phyloP scores from a whole-genome alignment of 192 early-diverging fungal species.

The Diversispora eburnea region DNA sequence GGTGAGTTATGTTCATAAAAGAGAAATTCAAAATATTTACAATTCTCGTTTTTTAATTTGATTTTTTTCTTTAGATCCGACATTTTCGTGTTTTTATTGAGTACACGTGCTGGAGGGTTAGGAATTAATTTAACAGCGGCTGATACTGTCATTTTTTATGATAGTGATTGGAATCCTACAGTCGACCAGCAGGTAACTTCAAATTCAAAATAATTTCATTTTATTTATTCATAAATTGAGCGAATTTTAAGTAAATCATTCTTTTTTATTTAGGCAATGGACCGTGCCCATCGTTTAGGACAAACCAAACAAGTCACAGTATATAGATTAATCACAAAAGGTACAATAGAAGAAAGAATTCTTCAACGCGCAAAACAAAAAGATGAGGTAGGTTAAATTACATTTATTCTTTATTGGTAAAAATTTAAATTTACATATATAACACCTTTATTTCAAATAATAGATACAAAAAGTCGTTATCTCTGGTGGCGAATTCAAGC shows the following conservation, averaged over 20 bases:
- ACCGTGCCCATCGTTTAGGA: slow-evolving; percentile 80
- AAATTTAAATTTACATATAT: background rate
- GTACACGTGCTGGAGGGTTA: slow-evolving; percentile 81
- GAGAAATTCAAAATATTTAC: background rate
- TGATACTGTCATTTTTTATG: slow-evolving; percentile 85
- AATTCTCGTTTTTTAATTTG: background rate
- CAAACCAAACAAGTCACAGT: slow-evolving; percentile 85
- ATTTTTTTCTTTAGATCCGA: slow-evolving; percentile 49
- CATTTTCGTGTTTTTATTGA: slow-evolving; percentile 81
- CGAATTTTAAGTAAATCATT: background rate
- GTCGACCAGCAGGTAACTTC: slow-evolving; percentile 72
- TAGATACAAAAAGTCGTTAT: slow-evolving; percentile 89
- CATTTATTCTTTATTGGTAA: background rate
- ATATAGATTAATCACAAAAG: slow-evolving; percentile 76
- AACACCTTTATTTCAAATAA: background rate
- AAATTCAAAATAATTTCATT: background rate
- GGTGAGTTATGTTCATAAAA: slow-evolving; percentile 24
- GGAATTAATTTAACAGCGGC: slow-evolving; percentile 90
- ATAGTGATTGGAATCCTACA: slow-evolving; percentile 88
- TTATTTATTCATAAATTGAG: background rate
- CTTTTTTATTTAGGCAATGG: slow-evolving; percentile 60
- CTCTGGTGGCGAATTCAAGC: slow-evolving; percentile 82
- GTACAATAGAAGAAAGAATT: slow-evolving; percentile 81
- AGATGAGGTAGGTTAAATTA: slow-evolving; percentile 57
- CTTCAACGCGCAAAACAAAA: slow-evolving; percentile 79